These are phyloP conservation scores for Mycosarcoma mackinlayi DNA, from an alignment of 1,284 basidiomycete genomes.

Conservation along the genomic window DNA sequence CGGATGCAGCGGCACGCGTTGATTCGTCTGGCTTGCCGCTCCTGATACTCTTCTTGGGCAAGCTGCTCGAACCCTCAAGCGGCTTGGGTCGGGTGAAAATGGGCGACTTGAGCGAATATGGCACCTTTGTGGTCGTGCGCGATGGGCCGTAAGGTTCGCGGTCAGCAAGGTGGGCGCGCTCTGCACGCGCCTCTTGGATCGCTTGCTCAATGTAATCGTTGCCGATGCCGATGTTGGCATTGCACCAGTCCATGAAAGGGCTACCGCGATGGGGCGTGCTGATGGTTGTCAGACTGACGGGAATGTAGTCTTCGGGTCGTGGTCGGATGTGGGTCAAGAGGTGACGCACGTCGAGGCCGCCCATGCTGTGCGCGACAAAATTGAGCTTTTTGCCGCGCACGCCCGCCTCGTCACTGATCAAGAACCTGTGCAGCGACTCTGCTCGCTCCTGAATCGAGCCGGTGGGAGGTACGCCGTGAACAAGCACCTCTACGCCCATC, in stretches of 20 bases:
- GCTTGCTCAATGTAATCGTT: slow-evolving; percentile 63
- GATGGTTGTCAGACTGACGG: slow-evolving; percentile 87
- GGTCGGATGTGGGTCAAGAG: slow-evolving; percentile 88
- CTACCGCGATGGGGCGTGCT: slow-evolving; percentile 94
- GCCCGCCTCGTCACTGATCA: slow-evolving; percentile 74
- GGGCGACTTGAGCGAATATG: slow-evolving; percentile 62
- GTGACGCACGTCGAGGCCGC: slow-evolving; percentile 73
- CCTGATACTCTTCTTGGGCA: slow-evolving; percentile 16
- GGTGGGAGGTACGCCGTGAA: slow-evolving; percentile 94
- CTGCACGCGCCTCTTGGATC: slow-evolving; percentile 48
- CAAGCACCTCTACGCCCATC: slow-evolving; percentile 90
- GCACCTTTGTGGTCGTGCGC: slow-evolving; percentile 34
- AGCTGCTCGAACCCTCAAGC: slow-evolving; percentile 26
- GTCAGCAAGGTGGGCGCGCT: slow-evolving; percentile 31
- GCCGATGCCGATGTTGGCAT: slow-evolving; percentile 66
- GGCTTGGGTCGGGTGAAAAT: slow-evolving; percentile 57
- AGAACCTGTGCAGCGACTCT: slow-evolving; percentile 79
- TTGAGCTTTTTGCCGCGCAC: slow-evolving; percentile 80
- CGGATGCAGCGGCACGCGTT: neutral
- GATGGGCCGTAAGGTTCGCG: slow-evolving; percentile 19
- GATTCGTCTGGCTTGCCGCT: slow-evolving; percentile 14
- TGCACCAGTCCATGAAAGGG: slow-evolving; percentile 99
- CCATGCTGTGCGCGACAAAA: slow-evolving; percentile 96
- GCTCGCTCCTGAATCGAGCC: slow-evolving; percentile 90
- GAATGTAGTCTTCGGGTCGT: slow-evolving; percentile 76